Evolutionary conservation across 306 rosid genomes (phyloP), one percentile per base, ranked within the genome.

Genomic region (Quercus cerris): DNA sequence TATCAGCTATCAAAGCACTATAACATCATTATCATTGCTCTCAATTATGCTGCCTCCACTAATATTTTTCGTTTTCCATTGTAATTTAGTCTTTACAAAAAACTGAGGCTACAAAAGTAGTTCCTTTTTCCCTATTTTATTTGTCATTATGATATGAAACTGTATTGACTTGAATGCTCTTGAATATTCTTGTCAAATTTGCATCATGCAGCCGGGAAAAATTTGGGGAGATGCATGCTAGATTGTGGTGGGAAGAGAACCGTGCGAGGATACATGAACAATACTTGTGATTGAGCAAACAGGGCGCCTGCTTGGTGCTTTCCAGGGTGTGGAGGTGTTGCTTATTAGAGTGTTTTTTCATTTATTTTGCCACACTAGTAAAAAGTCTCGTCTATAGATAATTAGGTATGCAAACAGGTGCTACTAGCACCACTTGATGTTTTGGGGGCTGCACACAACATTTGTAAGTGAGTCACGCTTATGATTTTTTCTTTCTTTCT

Each of bases 171-270:
- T 44, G 69, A 71, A 73, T 64, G 62, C 70, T 54, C 61, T 57
- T 59, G 22, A 64, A 44, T 71, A 69, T 77, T 83, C 70, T 56
- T 59, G 52, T 71, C 44, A 15, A 64, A 55, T 57, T 38, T 51
- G 73, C 70, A 38, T 56, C 17, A 41, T 85, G 89, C 87, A 94
- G 99, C 87, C 99, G 99, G 66, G 99, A 93, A 85, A 94, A 75
- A 75, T 94, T 94, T 62, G 99, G 99, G 41, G 99, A 94, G 89
- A 76, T 94, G 93, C 97, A 94, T 76, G 99, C 99, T 64, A 90
- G 95, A 83, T 71, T 94, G 80, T 94, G 99, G 99, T 94, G 99
- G 99, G 99, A 91, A 83, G 99, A 94, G 89, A 94, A 94, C 74
- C 97, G 97, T 30, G 95, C 91, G 56, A 91, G 99, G 89, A 89